Base-by-base conservation (phyloP, 768 basidiomycete genomes). In the Tylopilus balloui region DNA sequence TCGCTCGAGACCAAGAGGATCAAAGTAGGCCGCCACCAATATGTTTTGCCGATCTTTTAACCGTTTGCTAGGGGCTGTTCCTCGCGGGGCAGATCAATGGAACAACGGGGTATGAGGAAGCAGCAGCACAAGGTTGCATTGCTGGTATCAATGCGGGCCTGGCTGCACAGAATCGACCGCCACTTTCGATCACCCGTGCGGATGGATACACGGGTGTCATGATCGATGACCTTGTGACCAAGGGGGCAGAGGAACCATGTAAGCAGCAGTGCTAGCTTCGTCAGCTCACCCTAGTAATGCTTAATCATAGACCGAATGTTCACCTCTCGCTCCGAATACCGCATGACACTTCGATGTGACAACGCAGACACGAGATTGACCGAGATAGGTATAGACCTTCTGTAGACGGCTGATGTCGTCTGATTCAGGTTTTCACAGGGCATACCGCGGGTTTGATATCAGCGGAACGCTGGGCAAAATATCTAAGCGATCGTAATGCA, bases 51-150 rank as follows among this genome's bases (percentile, higher is more conserved):
- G 10, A 15, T 39, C 4, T 32, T 20, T 47, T 24, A 17, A 32
- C 4, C 7, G 28, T 47, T 36, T 1, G 13, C 14, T 39, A 87
- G 80, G 91, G 91, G 1, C 75, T 94, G 3, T 94, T 87, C 67
- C 78, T 94, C 19, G 89, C 90, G 1, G 91, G 92, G 4, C 91
- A 94, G 65, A 94, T 94, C 59, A 94, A 93, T 56, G 86, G 87
- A 11, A 95, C 92, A 1, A 95, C 92, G 2, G 92, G 92, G 5
- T 95, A 95, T 62, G 92, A 95, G 63, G 92, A 95, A 69, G 92
- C 92, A 1, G 92, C 89, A 2, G 90, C 88, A 4, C 92, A 94
- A 63, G 92, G 92, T 9, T 71, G 81, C n/a, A 68, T 95, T 0
- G 92, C 92, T 1, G 92, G 92, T 2, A 83, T 89, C 43, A 94